A percentile compares a stretch with the other conserved stretches of the same genome.
Evolutionary conservation across 768 basidiomycete genomes (phyloP).

Genomic region (Phlebiopsis gigantea): DNA sequence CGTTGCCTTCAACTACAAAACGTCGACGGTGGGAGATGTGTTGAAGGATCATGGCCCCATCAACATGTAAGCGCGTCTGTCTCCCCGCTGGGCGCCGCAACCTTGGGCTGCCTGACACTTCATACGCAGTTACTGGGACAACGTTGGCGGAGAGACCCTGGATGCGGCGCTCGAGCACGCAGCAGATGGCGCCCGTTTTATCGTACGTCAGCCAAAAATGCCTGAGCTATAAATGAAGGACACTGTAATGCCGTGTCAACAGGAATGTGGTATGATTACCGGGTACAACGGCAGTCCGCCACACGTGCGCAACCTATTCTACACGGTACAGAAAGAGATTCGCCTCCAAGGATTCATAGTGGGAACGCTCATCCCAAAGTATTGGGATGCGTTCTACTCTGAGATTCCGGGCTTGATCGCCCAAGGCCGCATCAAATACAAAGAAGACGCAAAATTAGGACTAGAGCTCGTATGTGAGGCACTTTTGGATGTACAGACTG

Average conservation of each 20-base stretch:
- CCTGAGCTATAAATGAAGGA: slow-evolving; percentile 37
- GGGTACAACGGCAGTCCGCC: slow-evolving; percentile 16
- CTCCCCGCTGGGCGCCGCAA: slow-evolving; percentile 40
- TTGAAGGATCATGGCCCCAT: slow-evolving; percentile 54
- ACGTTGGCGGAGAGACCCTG: slow-evolving; percentile 24
- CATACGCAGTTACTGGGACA: slow-evolving; percentile 28
- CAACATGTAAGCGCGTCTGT: slow-evolving; percentile 41
- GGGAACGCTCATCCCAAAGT: slow-evolving; percentile 17
- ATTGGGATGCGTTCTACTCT: slow-evolving; percentile 24
- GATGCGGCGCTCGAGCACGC: slow-evolving; percentile 21
- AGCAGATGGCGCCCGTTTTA: slow-evolving; percentile 17
- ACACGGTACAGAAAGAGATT: slow-evolving; percentile 24
- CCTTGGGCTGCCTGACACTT: neutral
- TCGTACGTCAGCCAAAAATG: slow-evolving; percentile 31
- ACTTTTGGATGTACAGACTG: slow-evolving; percentile 28
- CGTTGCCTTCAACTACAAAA: slow-evolving; percentile 74
- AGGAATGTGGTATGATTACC: slow-evolving; percentile 27
- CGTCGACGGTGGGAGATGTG: slow-evolving; percentile 41
- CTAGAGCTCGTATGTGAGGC: slow-evolving; percentile 30
- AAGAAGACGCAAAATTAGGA: slow-evolving; percentile 27
- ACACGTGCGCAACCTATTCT: slow-evolving; percentile 18
- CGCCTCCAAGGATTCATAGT: slow-evolving; percentile 28
- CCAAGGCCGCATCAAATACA: slow-evolving; percentile 29
- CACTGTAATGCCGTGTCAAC: neutral
- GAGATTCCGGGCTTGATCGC: slow-evolving; percentile 26